A percentile compares a stretch with the other conserved stretches of the same genome.
Conservation (phyloP, 306 rosid genomes). For the Pyrus bretschneideri region DNA sequence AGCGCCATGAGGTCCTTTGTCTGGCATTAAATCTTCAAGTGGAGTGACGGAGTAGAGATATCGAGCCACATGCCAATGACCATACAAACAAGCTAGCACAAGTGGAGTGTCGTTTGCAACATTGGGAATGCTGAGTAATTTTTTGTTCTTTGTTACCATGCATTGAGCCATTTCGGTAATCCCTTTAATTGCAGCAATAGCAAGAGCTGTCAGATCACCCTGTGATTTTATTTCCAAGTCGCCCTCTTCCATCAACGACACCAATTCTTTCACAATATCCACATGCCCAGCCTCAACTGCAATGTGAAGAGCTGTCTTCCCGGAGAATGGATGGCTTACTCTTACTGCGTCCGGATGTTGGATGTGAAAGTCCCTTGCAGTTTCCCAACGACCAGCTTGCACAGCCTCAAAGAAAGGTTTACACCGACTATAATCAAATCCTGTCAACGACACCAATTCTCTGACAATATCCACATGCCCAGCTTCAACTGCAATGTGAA, state of each 20-base stretch:
- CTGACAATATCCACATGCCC: not conserved
- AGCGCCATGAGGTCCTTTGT: not conserved
- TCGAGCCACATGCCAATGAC: too few relatives aligned
- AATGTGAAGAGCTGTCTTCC: not conserved
- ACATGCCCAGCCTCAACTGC: not conserved
- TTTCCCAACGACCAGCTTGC: not conserved
- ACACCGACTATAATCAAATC: too few relatives aligned
- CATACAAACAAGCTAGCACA: not conserved
- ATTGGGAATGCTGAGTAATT: too few relatives aligned
- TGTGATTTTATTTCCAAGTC: not conserved
- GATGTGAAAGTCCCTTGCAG: too few relatives aligned
- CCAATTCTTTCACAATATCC: not conserved
- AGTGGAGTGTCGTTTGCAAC: rapidly evolving
- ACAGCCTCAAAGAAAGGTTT: too few relatives aligned
- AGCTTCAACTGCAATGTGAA: not conserved
- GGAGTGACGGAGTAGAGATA: not conserved
- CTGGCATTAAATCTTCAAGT: too few relatives aligned
- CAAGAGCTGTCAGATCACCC: not conserved
- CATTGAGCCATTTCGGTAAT: not conserved
- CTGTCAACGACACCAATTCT: not conserved
- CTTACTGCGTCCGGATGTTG: not conserved
- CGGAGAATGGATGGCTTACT: not conserved
- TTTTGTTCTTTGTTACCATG: not conserved
- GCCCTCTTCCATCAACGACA: not conserved
- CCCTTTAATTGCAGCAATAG: not conserved